Base-by-base conservation (phyloP, 164 flowering plant genomes). In the Sextonia rubra region DNA sequence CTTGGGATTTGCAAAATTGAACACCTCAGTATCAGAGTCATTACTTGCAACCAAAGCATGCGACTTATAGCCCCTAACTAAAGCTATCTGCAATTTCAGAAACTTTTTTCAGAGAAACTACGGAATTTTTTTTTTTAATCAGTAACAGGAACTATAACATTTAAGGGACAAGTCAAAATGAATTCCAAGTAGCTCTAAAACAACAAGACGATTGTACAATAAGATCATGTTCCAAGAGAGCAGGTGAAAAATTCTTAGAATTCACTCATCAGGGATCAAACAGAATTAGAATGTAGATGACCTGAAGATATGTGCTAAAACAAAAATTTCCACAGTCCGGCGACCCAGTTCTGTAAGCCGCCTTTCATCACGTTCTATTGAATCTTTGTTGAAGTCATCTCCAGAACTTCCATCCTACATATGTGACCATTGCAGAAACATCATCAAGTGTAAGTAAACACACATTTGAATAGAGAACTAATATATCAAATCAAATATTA, bases 291-390 rank as follows among this genome's bases (percentile, higher is more conserved):
- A 9, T 22, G 29, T 70, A 62, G 47, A 27, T 49, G 84, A 96
- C 99, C 97, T 92, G 85, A 88, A 93, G 47, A 96, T 88, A 79
- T 96, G 98, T 25, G 92, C 91, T 68, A 96, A 86, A 69, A 87
- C 94, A 88, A 96, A 96, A 68, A 90, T 93, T 74, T 96, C 99
- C 71, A 93, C 87, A 66, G 98, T 93, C 79, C 98, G 87, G 52
- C 97, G 94, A 56, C 98, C 98, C 78, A 96, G 76, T 78, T 93
- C 99, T 23, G 99, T 93, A 37, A 96, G 93, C 71, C 94, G 89
- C 83, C 97, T 89, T 77, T 96, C 99, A 85, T 93, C 99, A 52
- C 97, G 93, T 79, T 96, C 97, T 81, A 92, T 86, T 52, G 94
- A 89, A 80, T 93, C 97, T 82, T 90, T 93, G 85, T 84, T 86